phyloP scores from a whole-genome alignment of 805 yeast genomes.

The Yarrowia hollandica region DNA sequence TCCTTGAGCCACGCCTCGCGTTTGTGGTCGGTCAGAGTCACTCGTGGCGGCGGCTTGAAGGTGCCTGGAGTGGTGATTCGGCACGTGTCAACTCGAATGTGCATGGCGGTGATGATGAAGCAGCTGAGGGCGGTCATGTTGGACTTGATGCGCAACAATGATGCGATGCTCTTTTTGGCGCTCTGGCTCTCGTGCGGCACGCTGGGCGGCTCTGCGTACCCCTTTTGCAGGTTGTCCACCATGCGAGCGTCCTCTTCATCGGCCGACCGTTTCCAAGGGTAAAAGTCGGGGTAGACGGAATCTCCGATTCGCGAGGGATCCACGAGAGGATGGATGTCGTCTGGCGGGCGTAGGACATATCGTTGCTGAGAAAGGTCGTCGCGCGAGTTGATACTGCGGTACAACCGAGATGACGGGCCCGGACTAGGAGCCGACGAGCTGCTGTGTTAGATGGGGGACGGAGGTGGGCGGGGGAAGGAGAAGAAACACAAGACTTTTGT shows the following conservation, averaged over 20 bases:
- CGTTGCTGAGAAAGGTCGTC: constrained; percentile 39
- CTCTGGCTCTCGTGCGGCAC: constrained; percentile 68
- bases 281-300: constrained; percentile 62
- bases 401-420: constrained; percentile 23
- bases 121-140: constrained; percentile 52
- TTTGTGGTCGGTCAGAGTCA: constrained; percentile 84
- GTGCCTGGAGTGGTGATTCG: constrained; percentile 52
- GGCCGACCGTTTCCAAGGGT: constrained; percentile 63
- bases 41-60: constrained; percentile 83
- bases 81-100: constrained; percentile 49
- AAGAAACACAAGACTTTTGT: neutral
- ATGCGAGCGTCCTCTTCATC: constrained; percentile 55
- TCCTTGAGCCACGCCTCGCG: constrained; percentile 84
- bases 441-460: constrained; percentile 9
- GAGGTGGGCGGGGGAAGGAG: neutral
- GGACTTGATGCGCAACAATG: constrained; percentile 43
- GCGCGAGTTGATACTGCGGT: constrained; percentile 30
- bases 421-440: constrained; percentile 27
- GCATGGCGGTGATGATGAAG: constrained; percentile 51
- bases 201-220: constrained; percentile 62
- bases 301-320: constrained; percentile 30
- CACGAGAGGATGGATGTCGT: constrained; percentile 42
- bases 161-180: constrained; percentile 58
- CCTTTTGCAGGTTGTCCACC: constrained; percentile 62
- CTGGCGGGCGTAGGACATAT: constrained; percentile 42